Evolutionary conservation across 345 rosid species (phyloP).

Genomic region (Salix udensis): DNA sequence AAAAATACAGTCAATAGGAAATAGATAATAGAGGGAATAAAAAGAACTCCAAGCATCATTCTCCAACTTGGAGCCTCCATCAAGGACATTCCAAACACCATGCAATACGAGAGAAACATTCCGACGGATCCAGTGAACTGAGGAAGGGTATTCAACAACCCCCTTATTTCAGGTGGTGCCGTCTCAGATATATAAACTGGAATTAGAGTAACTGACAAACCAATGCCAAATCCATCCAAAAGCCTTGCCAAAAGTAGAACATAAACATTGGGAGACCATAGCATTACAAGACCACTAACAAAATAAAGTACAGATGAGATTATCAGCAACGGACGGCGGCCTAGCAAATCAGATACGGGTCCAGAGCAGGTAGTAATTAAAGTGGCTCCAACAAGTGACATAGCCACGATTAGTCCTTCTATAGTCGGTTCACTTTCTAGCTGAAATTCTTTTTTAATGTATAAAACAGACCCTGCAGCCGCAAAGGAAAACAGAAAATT

Average conservation of each 20-base stretch:
- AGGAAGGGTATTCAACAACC: constrained; percentile 81
- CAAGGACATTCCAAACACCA: constrained; percentile 89
- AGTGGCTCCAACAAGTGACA: constrained; percentile 93
- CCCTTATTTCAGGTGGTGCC: constrained; percentile 95
- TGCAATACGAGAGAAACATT: constrained; percentile 83
- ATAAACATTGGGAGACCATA: constrained; percentile 93
- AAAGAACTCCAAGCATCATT: constrained; percentile 94
- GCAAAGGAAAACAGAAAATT: constrained; percentile 5
- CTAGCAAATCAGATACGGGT: constrained; percentile 69
- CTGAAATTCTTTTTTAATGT: constrained; percentile 78
- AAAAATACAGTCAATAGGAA: constrained; percentile 54
- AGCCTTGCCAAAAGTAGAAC: constrained; percentile 79
- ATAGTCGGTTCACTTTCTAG: constrained; percentile 64
- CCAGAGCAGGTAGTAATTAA: constrained; percentile 84
- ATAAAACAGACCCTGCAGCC: constrained; percentile 77
- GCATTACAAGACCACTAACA: constrained; percentile 73
- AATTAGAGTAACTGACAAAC: constrained; percentile 79
- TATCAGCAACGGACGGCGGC: constrained; percentile 89
- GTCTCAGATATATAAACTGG: constrained; percentile 95
- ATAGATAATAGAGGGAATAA: constrained; percentile 67
- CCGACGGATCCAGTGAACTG: constrained; percentile 94
- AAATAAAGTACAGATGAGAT: constrained; percentile 68
- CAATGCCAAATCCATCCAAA: constrained; percentile 89
- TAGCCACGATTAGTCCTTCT: constrained; percentile 90
- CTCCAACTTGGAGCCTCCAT: constrained; percentile 79